Percentiles rank a stretch among this genome's conserved stretches.
phyloP scores from a whole-genome alignment of 2,329 filamentous ascomycete genomes.

The Daldinia sp. region DNA sequence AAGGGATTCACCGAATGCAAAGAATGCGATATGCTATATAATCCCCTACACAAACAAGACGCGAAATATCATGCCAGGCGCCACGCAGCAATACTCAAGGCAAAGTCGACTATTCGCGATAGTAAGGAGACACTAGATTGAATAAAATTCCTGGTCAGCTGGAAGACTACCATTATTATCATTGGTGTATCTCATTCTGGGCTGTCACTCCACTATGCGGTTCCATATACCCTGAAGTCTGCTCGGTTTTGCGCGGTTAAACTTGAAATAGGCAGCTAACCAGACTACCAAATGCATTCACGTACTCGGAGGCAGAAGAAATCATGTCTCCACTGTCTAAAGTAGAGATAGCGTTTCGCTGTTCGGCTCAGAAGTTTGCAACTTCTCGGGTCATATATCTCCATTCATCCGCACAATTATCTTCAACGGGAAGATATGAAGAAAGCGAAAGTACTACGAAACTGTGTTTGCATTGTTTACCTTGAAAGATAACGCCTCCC shows the following conservation, averaged over 20 bases:
- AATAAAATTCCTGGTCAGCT: background rate
- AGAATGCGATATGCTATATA: constrained; percentile 60
- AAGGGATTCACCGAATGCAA: constrained; percentile 57
- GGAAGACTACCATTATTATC: background rate
- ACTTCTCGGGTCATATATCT: background rate
- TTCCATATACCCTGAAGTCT: background rate
- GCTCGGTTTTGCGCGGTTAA: no score
- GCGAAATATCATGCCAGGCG: constrained; percentile 56
- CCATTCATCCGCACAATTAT: background rate
- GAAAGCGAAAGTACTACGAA: background rate
- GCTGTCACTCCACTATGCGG: background rate
- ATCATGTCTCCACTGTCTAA: no score
- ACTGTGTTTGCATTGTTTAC: background rate
- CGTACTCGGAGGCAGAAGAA: background rate
- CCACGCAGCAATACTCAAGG: constrained; percentile 51
- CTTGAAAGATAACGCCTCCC: background rate
- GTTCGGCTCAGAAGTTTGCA: background rate
- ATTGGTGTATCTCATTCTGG: background rate
- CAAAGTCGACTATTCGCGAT: constrained; percentile 28
- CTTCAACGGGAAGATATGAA: background rate
- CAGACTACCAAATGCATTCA: background rate
- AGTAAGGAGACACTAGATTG: constrained; percentile 18
- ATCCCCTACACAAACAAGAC: constrained; percentile 59
- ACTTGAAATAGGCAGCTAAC: background rate
- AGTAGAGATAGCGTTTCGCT: background rate